These are phyloP conservation scores for Epichloe sp. DNA, from an alignment of 2,329 filamentous ascomycete genomes.

Conservation along the genomic window DNA sequence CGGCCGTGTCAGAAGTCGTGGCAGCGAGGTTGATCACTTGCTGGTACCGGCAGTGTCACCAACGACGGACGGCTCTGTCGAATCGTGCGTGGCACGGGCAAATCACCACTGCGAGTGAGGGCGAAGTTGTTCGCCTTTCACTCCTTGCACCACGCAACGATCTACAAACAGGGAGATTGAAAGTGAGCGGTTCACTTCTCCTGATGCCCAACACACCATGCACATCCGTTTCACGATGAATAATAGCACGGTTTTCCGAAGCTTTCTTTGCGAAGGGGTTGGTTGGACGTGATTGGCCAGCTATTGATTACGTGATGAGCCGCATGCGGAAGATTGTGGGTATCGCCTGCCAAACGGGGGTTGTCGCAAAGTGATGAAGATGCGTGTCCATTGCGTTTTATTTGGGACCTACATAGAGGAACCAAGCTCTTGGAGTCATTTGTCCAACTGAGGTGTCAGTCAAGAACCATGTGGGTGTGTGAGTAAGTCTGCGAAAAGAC, in stretches of 20 bases:
- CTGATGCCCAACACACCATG: background rate
- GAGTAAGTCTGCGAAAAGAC: too few relatives aligned
- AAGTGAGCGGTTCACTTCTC: conserved; percentile 3
- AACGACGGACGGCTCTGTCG: background rate
- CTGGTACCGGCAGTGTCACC: background rate
- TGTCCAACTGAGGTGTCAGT: too few relatives aligned
- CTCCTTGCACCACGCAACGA: background rate
- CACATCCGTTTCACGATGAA: conserved; percentile 1
- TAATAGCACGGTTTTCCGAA: background rate
- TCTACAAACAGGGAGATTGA: background rate
- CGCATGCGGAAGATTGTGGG: background rate
- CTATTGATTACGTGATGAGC: conserved; percentile 7
- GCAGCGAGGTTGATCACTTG: conserved; percentile 1
- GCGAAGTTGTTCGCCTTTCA: background rate
- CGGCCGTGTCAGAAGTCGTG: background rate
- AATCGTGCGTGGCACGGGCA: background rate
- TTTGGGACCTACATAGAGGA: too few relatives aligned
- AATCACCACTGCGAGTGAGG: background rate
- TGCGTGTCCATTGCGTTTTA: too few relatives aligned
- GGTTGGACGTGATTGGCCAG: conserved; percentile 5
- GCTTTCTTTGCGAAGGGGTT: background rate
- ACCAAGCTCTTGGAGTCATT: too few relatives aligned
- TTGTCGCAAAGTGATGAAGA: too few relatives aligned
- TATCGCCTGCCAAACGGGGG: too few relatives aligned
- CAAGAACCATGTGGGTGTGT: too few relatives aligned